phyloP scores from a whole-genome alignment of 805 yeast genomes.

The Zygoascus flipseniorum region DNA sequence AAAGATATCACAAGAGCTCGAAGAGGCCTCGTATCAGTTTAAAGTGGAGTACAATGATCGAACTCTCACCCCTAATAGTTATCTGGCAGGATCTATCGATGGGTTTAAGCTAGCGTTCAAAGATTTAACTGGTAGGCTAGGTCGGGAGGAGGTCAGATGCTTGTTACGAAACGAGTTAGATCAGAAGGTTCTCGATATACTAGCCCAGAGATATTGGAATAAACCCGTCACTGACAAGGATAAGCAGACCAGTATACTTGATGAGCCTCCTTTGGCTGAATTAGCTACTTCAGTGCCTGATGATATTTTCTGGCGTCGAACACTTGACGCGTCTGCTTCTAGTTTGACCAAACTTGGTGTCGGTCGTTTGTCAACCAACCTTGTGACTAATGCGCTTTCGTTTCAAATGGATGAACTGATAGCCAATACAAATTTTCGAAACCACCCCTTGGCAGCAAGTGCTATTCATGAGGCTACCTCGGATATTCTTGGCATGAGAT shows the following conservation, averaged over 20 bases:
- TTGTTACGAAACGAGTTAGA: constrained; percentile 78
- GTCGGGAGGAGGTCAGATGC: constrained; percentile 71
- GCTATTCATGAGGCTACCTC: constrained; percentile 81
- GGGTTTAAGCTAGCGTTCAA: constrained; percentile 76
- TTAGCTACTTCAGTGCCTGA: constrained; percentile 51
- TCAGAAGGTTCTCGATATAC: constrained; percentile 75
- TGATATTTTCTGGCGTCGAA: constrained; percentile 80
- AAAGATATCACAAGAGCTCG: constrained; percentile 82
- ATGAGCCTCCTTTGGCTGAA: constrained; percentile 46
- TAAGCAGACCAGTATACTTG: constrained; percentile 8
- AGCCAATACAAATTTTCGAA: constrained; percentile 63
- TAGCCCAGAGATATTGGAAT: constrained; percentile 93
- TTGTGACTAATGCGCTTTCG: constrained; percentile 71
- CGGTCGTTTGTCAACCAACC: constrained; percentile 78
- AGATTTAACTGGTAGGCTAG: constrained; percentile 74
- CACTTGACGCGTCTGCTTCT: constrained; percentile 75
- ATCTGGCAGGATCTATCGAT: constrained; percentile 87
- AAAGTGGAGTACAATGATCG: constrained; percentile 97
- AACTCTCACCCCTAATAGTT: constrained; percentile 86
- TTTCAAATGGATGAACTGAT: constrained; percentile 70
- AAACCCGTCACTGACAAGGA: constrained; percentile 32
- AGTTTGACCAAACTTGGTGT: constrained; percentile 86
- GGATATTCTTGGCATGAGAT: constrained; percentile 67
- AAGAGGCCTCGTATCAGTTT: constrained; percentile 84
- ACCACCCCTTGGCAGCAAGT: constrained; percentile 78